A percentile compares a stretch with the other conserved stretches of the same genome.
These are phyloP conservation scores for Lantana camara DNA, from an alignment of 257 asterid genomes.

Conservation along the genomic window DNA sequence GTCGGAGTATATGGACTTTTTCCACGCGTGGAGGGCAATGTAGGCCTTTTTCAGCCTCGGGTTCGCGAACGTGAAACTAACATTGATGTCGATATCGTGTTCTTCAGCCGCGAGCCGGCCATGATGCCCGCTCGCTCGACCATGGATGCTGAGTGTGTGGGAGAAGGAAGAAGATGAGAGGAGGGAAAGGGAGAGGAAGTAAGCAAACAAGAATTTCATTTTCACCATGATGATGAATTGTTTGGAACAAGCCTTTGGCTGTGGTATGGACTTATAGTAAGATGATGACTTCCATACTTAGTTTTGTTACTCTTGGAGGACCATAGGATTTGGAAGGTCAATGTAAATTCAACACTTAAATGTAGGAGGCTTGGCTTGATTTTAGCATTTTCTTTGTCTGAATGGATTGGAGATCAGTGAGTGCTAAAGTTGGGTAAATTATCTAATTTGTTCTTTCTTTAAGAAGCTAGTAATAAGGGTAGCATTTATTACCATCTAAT, in stretches of 20 bases:
- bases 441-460: neutral
- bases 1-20: conserved; percentile 63
- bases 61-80: conserved; percentile 36
- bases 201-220: conserved; percentile 46
- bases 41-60: conserved; percentile 56
- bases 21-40: conserved; percentile 67
- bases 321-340: conserved; percentile 27
- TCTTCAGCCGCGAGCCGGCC: conserved; percentile 2
- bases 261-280: conserved; percentile 43
- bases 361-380: conserved; percentile 37
- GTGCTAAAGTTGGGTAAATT: conserved; percentile 17
- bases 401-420: neutral
- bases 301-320: neutral
- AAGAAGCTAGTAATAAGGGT: neutral
- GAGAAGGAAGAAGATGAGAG: conserved; percentile 31
- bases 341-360: conserved; percentile 30
- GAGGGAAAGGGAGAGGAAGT: conserved; percentile 31
- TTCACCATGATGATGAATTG: conserved; percentile 19
- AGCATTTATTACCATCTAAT: neutral
- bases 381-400: conserved; percentile 6
- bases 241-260: conserved; percentile 40
- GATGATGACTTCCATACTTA: neutral
- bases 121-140: neutral
- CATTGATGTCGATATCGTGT: conserved; percentile 18
- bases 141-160: neutral